phyloP scores from a whole-genome alignment of 257 asterid species.

The Galeopsis tetrahit region DNA sequence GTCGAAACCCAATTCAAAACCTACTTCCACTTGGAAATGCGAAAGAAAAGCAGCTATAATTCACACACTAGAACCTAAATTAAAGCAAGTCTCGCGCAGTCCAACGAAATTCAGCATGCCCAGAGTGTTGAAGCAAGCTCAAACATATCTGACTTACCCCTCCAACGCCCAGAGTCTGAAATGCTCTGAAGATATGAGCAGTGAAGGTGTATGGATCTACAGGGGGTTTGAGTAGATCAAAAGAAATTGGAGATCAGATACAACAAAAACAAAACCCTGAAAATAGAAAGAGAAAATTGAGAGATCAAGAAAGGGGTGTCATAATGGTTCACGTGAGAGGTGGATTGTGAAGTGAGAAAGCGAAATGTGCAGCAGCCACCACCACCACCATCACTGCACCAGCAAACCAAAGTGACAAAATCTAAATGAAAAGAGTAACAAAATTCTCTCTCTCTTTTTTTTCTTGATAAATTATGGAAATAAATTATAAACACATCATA shows the following conservation, averaged over 20 bases:
- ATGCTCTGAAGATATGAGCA: conserved; percentile 30
- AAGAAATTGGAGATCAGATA: conserved; percentile 41
- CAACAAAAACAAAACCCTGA: conserved; percentile 35
- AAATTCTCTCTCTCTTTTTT: neutral
- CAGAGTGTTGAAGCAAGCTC: conserved; percentile 28
- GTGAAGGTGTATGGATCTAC: conserved; percentile 46
- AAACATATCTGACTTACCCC: conserved; percentile 37
- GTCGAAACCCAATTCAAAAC: conserved; percentile 31
- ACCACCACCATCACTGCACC: conserved; percentile 48
- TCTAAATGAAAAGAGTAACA: neutral
- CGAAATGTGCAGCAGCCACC: conserved; percentile 61
- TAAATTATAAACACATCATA: conserved; percentile 28
- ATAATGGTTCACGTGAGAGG: conserved; percentile 66
- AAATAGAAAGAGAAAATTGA: conserved; percentile 6
- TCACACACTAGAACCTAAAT: conserved; percentile 25
- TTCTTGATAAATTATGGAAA: conserved; percentile 21
- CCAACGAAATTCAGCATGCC: conserved; percentile 37
- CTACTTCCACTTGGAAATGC: conserved; percentile 33
- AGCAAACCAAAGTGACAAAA: conserved; percentile 29
- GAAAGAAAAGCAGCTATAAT: conserved; percentile 34
- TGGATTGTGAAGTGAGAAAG: conserved; percentile 68
- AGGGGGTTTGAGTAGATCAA: conserved; percentile 45
- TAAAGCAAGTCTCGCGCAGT: conserved; percentile 22
- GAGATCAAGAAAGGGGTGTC: conserved; percentile 41
- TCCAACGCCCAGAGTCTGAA: conserved; percentile 33